Evolutionary conservation across 2,329 filamentous ascomycete species (phyloP).

Genomic region (Chaetomiaceae sp.): DNA sequence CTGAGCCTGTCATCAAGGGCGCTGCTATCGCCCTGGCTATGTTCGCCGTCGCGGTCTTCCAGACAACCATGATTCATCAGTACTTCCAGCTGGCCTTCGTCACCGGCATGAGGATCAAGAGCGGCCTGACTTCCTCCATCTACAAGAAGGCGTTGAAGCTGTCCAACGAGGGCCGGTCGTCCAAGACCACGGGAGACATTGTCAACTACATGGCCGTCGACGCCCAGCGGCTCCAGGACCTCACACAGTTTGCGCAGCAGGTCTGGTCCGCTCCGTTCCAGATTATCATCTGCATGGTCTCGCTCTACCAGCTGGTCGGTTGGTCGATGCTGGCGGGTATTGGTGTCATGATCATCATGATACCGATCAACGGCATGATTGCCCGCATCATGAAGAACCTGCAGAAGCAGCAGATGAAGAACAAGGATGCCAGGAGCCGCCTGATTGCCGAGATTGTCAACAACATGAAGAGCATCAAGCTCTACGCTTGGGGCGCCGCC

Average conservation of each 20-base stretch:
- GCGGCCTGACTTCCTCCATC: slow-evolving; percentile 81
- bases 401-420: slow-evolving; percentile 98
- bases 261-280: slow-evolving; percentile 97
- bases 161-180: slow-evolving; percentile 85
- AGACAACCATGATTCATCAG: slow-evolving; percentile 90
- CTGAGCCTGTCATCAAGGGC: slow-evolving; percentile 77
- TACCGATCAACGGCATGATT: slow-evolving; percentile 89
- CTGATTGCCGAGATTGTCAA: slow-evolving; percentile 97
- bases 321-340: slow-evolving; percentile 94
- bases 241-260: slow-evolving; percentile 93
- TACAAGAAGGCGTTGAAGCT: slow-evolving; percentile 87
- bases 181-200: slow-evolving; percentile 93
- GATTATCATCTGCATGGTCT: slow-evolving; percentile 91
- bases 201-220: slow-evolving; percentile 99
- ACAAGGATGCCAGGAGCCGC: slow-evolving; percentile 90
- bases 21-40: slow-evolving; percentile 85
- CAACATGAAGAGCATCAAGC: slow-evolving; percentile 99
- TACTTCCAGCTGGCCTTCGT: slow-evolving; percentile 96
- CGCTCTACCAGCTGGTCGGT: slow-evolving; percentile 90
- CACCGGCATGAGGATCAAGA: slow-evolving; percentile 95
- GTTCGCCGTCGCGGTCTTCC: slow-evolving; percentile 80
- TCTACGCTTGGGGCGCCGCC: slow-evolving; percentile 94
- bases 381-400: slow-evolving; percentile 89
- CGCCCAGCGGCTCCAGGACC: slow-evolving; percentile 87
- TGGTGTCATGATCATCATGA: slow-evolving; percentile 94